phyloP scores from a whole-genome alignment of 257 asterid genomes.

The Mitragyna speciosa region DNA sequence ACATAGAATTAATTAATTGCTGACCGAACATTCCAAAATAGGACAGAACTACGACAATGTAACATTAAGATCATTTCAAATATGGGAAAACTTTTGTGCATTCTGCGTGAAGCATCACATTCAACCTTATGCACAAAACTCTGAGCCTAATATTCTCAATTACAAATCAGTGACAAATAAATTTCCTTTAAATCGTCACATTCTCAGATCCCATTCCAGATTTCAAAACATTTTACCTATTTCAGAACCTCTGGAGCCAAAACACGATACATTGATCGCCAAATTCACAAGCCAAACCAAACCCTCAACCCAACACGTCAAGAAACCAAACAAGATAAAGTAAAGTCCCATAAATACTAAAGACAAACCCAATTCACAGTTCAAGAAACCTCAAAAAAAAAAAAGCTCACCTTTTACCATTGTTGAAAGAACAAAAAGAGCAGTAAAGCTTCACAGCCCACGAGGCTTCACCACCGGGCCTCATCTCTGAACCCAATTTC shows the following conservation, averaged over 20 bases:
- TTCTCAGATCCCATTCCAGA: neutral
- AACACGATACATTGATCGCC: neutral
- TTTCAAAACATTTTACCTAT: neutral
- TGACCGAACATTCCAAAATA: neutral
- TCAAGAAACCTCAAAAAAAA: neutral
- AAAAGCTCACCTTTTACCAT: slow-evolving; percentile 46
- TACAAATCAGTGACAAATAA: neutral
- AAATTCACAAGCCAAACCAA: neutral
- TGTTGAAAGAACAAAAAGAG: slow-evolving; percentile 27
- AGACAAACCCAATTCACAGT: neutral
- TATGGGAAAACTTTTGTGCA: neutral
- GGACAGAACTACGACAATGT: neutral
- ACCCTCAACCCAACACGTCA: neutral
- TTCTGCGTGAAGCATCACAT: neutral
- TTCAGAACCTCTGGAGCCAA: neutral
- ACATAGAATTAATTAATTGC: neutral
- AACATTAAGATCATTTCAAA: neutral
- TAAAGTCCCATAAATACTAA: neutral
- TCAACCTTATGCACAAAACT: neutral
- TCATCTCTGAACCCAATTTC: slow-evolving; percentile 24
- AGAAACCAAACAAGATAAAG: neutral
- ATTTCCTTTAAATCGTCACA: neutral
- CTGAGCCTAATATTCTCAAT: neutral
- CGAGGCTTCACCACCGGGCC: slow-evolving; percentile 41
- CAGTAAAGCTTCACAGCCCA: slow-evolving; percentile 33